Evolutionary conservation across 371 early-diverging fungal genomes (phyloP), one percentile per base, ranked within the genome.

Genomic region (Apophysomyces variabilis): DNA sequence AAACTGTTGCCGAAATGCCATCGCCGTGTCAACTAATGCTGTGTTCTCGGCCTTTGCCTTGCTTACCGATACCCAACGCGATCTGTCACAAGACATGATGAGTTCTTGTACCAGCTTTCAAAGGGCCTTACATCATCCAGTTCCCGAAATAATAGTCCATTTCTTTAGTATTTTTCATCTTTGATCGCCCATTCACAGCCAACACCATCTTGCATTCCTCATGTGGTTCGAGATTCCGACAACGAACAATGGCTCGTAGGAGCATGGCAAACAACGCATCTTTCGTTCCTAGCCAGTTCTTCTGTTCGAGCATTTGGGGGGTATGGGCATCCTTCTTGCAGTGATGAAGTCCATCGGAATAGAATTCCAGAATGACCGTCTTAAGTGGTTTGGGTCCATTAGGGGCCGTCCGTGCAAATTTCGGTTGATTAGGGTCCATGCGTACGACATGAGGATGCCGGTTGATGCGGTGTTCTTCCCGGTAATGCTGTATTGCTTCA

Each of bases 81-180:
- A 69, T 12, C 78, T 77, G 16, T 37, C 32, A n/a, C 37, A 60
- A 41, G 4, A 11, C 36, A 16, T 0, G 7, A 36, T 13, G 5
- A 41, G 16, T 4, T 8, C 0, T 37, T 37, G 64, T 0, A 3
- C 32, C 32, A 1, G 32, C 3, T 26, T 26, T 26, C 32, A 26
- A 26, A 26, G 3, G 3, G 3, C 3, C 70, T 66, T 73, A 68
- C 76, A 79, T 47, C 73, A 75, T 79, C 76, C 76, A 79, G 56
- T 79, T 79, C 1, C 79, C 79, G 67, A 79, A 79, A 43, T 79
- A 79, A 35, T 66, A 62, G 14, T 76, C 72, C 58, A 79, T 70
- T 1, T 70, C 69, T 59, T 72, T 75, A 7, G 56, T 35, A 18
- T 68, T 67, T 21, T 60, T 69, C 72, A 74, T 75, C 36, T 63